A percentile compares a stretch with the other conserved stretches of the same genome.
phyloP scores from a whole-genome alignment of 2,329 filamentous ascomycete genomes.

The Penicillium sp. region DNA sequence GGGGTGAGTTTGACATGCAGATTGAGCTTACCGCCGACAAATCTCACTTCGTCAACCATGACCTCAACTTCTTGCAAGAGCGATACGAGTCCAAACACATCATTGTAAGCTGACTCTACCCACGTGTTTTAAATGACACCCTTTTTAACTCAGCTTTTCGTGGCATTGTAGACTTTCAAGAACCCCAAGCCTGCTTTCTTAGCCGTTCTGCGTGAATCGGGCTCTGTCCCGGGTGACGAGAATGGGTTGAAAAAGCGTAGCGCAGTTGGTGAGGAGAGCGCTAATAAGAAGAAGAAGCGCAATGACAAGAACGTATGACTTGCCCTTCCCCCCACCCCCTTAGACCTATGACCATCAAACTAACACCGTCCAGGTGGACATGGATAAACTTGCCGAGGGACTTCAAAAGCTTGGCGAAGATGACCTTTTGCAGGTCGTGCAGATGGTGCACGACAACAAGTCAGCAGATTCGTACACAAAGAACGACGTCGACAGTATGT shows the following conservation, averaged over 20 bases:
- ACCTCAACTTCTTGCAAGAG: conserved; percentile 83
- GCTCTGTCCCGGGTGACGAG: conserved; percentile 74
- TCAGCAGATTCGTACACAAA: conserved; percentile 90
- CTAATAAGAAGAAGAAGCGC: conserved; percentile 80
- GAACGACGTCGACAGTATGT: conserved; percentile 91
- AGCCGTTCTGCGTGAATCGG: conserved; percentile 76
- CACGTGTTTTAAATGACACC: not conserved
- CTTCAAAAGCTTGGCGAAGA: conserved; percentile 89
- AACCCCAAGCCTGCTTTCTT: conserved; percentile 89
- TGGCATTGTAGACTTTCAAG: conserved; percentile 66
- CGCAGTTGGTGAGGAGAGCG: conserved; percentile 56
- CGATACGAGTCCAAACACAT: conserved; percentile 81
- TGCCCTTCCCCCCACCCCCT: not conserved
- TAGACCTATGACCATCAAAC: not conserved
- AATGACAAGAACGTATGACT: conserved; percentile 57
- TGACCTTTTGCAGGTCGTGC: conserved; percentile 89
- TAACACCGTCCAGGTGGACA: conserved; percentile 61
- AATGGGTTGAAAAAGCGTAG: conserved; percentile 65
- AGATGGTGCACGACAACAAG: conserved; percentile 98
- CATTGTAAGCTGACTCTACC: conserved; percentile 54
- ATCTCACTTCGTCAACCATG: conserved; percentile 78
- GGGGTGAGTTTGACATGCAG: conserved; percentile 97
- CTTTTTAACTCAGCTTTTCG: not conserved
- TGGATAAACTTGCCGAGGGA: conserved; percentile 94
- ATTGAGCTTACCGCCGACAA: conserved; percentile 86